A percentile compares a stretch with the other conserved stretches of the same genome.
Evolutionary conservation across 441 rosid species (phyloP).

Genomic region (Pelargonium myrrhifolium): DNA sequence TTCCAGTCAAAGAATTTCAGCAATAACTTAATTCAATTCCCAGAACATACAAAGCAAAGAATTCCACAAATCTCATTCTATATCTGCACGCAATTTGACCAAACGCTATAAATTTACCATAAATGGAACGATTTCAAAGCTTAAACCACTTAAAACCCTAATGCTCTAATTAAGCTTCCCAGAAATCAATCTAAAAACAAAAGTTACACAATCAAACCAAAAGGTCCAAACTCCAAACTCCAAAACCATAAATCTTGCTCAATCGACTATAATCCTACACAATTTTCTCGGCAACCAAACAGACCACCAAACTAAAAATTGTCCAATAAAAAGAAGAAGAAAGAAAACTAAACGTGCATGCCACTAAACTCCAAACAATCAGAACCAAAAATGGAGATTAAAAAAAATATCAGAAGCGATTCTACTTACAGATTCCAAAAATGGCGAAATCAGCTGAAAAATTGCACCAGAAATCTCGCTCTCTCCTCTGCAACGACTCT

Average conservation of each 20-base stretch:
- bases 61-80: neutral
- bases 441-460: neutral
- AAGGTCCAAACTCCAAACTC: neutral
- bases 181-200: neutral
- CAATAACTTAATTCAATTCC: constrained; percentile 3
- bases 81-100: constrained; percentile 18
- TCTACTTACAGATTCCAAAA: constrained; percentile 3
- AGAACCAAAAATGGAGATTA: neutral
- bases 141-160: constrained; percentile 6
- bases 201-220: neutral
- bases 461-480: neutral
- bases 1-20: constrained; percentile 1
- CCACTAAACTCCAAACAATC: neutral
- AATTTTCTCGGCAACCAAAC: neutral
- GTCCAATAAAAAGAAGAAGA: neutral
- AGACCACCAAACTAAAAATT: neutral
- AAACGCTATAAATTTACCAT: neutral
- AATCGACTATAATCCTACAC: constrained; percentile 3
- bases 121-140: neutral
- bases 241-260: constrained; percentile 11
- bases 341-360: neutral
- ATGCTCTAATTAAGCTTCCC: neutral
- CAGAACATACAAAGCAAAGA: neutral
- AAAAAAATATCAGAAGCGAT: neutral
- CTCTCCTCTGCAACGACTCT: neutral